These are phyloP conservation scores for Trichoderma sp. DNA, from an alignment of 2,329 filamentous ascomycete species.

Conservation along the genomic window DNA sequence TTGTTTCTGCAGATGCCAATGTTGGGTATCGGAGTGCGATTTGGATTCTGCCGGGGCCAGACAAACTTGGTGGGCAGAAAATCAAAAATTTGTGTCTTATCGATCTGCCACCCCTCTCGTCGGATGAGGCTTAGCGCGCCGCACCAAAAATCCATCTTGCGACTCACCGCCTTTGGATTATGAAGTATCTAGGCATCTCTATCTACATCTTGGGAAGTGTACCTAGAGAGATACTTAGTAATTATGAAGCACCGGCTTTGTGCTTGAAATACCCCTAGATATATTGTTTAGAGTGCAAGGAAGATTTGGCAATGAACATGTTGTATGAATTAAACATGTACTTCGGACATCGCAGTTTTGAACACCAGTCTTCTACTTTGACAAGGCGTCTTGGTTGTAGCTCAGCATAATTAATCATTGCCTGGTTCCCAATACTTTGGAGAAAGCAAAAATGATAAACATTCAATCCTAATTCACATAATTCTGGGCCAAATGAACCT, in stretches of 20 bases:
- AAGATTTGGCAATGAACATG: not conserved
- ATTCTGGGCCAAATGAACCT: not conserved
- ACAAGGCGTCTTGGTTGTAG: not conserved
- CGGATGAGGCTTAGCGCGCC: constrained; percentile 28
- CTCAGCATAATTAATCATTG: not conserved
- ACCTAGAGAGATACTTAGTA: too few species aligned
- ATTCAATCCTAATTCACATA: not conserved
- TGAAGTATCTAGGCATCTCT: not conserved
- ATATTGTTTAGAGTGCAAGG: not conserved
- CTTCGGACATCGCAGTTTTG: too few species aligned
- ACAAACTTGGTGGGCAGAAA: constrained; percentile 28
- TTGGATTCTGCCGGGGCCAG: not conserved
- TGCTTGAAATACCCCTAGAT: not conserved
- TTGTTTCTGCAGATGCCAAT: not conserved
- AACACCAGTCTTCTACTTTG: too few species aligned
- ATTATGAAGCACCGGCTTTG: not conserved
- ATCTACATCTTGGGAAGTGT: not conserved
- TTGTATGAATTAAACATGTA: not conserved
- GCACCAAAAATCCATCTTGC: constrained; percentile 7
- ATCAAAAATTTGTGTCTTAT: constrained; percentile 40
- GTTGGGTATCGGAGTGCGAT: not conserved
- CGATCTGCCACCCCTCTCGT: constrained; percentile 39
- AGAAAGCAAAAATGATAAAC: not conserved
- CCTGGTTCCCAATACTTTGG: not conserved
- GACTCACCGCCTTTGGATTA: constrained; percentile 33